Conservation (phyloP, 495 filamentous ascomycete genomes). For the Aspergillus diversus region DNA sequence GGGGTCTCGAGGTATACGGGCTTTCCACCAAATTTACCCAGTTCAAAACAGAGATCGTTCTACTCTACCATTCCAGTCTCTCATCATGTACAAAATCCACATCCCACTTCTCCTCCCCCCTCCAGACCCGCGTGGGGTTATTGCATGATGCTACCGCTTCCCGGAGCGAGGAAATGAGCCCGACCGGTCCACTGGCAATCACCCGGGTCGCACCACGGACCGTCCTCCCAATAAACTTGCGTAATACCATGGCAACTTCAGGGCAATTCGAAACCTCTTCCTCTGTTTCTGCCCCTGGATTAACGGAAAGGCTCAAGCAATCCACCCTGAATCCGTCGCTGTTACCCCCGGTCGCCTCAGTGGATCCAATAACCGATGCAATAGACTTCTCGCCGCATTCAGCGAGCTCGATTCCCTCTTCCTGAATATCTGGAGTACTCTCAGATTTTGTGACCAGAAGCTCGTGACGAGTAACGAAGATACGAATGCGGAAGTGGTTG, state of each 20-base stretch:
- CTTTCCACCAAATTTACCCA: too few relatives aligned
- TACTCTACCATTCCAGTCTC: conserved; percentile 30
- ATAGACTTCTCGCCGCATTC: too few relatives aligned
- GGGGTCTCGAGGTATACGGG: too few relatives aligned
- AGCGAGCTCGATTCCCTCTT: too few relatives aligned
- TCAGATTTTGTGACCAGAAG: conserved; percentile 3
- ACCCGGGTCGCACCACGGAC: conserved; percentile 53
- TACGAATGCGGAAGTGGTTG: conserved; percentile 47
- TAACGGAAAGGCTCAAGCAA: not conserved
- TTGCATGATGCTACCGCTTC: conserved; percentile 58
- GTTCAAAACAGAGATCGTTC: too few relatives aligned
- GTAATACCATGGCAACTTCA: too few relatives aligned
- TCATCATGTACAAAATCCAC: conserved; percentile 61
- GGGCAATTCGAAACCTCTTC: conserved; percentile 19
- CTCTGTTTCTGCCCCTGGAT: conserved; percentile 31
- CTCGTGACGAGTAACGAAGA: conserved; percentile 57
- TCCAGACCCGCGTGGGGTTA: conserved; percentile 53
- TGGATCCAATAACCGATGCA: too few relatives aligned
- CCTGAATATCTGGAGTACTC: not conserved
- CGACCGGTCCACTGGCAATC: conserved; percentile 63
- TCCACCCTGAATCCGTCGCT: too few relatives aligned
- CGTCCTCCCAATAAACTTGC: conserved; percentile 33
- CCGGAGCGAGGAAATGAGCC: conserved; percentile 60
- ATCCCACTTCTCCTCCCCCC: conserved; percentile 57
- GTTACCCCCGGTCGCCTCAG: too few relatives aligned